Evolutionary conservation across 2,329 filamentous ascomycete species (phyloP), one percentile per base, ranked within the genome.

Genomic region (Exophiala lecanii-corni): DNA sequence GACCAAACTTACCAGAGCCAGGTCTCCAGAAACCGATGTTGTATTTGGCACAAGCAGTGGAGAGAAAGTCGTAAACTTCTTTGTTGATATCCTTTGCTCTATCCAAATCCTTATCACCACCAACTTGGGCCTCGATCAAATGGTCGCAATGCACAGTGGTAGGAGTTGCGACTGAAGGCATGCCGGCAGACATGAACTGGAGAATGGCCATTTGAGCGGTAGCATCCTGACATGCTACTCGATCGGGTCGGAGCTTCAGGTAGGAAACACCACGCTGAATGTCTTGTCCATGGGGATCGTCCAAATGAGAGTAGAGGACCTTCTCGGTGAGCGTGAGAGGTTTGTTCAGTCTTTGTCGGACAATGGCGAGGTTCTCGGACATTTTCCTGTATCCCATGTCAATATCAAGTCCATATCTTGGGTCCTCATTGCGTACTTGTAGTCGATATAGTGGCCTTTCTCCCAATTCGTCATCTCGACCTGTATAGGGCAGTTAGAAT

Each of bases 11-110:
- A 78, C 92, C 92, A 66, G 91, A 96, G 59, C 92, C 92, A 55
- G 92, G 92, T 70, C 81, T 88, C 92, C 92, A 98, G 84, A 97
- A 97, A 76, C 92, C 92, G 68, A 97, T 97, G 79, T 97, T 91
- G 79, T 97, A 98, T 78, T 97, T 98, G 64, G 89, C 89, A 68
- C 91, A 97, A 55, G 91, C 86, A 53, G 83, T 82, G 50, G 89
- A 80, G 64, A 98, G 74, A 79, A 98, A 98, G 72, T 97, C 86
- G 74, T 97, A 98, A 59, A 98, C 92, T 72, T 97, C 91, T 79
- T 94, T 94, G 83, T 97, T 97, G 74, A 95, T 95, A 59, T 82
- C 79, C 62, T 91, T 76, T 60, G 92, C 92, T 62, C 91, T 82
- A 50, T 80, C 84, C 68, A 97, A 75, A 85, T 98, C 92, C 81